A percentile compares a stretch with the other conserved stretches of the same genome.
Evolutionary conservation across 2,329 filamentous ascomycete species (phyloP).

Genomic region (Ascomycota sp.): DNA sequence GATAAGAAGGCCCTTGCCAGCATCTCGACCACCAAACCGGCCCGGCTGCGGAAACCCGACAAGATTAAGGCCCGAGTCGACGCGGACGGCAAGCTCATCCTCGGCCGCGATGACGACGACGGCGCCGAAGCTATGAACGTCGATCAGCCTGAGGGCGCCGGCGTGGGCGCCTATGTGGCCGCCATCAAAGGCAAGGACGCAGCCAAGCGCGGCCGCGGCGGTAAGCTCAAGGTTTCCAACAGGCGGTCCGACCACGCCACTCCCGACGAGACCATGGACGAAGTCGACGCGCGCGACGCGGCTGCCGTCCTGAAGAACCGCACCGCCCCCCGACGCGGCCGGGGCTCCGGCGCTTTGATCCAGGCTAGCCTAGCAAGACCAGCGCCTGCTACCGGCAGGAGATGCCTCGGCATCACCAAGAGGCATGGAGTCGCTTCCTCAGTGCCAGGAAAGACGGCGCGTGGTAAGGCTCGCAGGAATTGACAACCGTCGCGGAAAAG

Average conservation of each 20-base stretch:
- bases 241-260: constrained; percentile 26
- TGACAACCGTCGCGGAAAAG: too few species aligned
- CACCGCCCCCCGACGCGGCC: too few species aligned
- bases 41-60: constrained; percentile 36
- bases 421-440: too few species aligned
- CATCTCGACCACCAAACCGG: constrained; percentile 78
- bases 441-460: too few species aligned
- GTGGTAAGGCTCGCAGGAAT: too few species aligned
- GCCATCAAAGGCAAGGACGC: constrained; percentile 48
- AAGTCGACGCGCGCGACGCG: constrained; percentile 14
- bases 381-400: too few species aligned
- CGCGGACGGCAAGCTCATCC: constrained; percentile 61
- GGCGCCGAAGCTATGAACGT: constrained; percentile 40
- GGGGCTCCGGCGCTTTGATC: too few species aligned
- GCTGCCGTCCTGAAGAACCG: not conserved
- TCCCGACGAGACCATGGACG: constrained; percentile 31
- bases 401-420: too few species aligned
- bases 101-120: constrained; percentile 36
- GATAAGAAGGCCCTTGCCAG: constrained; percentile 77
- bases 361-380: too few species aligned
- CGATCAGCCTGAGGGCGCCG: constrained; percentile 40
- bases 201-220: constrained; percentile 41
- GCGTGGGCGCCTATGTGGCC: constrained; percentile 48
- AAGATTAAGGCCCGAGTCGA: constrained; percentile 47
- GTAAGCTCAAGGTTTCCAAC: constrained; percentile 54